Evolutionary conservation across 2,329 filamentous ascomycete genomes (phyloP).

Genomic region (Fusarium nygamai): DNA sequence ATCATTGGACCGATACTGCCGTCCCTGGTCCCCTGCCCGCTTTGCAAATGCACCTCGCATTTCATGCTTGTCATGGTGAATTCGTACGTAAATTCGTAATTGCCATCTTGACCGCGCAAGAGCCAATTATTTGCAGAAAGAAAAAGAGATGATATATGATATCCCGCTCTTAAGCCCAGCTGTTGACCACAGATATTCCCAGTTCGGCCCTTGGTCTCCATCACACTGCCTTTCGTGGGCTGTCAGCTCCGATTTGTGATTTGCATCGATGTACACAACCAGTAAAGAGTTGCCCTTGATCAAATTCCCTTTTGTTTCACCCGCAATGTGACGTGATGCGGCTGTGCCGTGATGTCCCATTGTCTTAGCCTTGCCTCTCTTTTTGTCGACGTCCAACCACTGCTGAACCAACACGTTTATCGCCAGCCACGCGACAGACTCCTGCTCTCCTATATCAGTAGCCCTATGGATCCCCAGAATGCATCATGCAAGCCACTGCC

Average conservation of each 20-base stretch:
- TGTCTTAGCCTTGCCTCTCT: not conserved
- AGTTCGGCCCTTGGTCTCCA: rapidly evolving
- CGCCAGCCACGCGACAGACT: not conserved
- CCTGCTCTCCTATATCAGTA: not conserved
- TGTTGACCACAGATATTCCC: not conserved
- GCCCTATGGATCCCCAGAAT: not conserved
- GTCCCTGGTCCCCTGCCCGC: not conserved
- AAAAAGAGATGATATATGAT: not conserved
- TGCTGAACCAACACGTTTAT: not conserved
- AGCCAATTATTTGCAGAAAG: not conserved
- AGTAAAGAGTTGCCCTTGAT: too few relatives aligned
- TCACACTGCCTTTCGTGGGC: not conserved
- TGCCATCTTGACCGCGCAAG: not conserved
- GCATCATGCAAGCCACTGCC: not conserved
- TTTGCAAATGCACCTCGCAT: not conserved
- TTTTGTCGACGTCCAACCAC: not conserved
- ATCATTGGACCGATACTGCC: not conserved
- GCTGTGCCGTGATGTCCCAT: not conserved
- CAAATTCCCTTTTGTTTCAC: not conserved
- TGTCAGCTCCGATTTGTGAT: not conserved
- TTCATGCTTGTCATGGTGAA: too few relatives aligned
- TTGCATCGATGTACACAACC: not conserved
- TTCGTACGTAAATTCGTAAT: not conserved
- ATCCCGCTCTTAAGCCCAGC: not conserved
- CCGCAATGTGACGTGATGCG: not conserved